A percentile compares a stretch with the other conserved stretches of the same genome.
These are phyloP conservation scores for Lentinula novae-zelandiae DNA, from an alignment of 1,284 basidiomycete genomes.

Conservation along the genomic window DNA sequence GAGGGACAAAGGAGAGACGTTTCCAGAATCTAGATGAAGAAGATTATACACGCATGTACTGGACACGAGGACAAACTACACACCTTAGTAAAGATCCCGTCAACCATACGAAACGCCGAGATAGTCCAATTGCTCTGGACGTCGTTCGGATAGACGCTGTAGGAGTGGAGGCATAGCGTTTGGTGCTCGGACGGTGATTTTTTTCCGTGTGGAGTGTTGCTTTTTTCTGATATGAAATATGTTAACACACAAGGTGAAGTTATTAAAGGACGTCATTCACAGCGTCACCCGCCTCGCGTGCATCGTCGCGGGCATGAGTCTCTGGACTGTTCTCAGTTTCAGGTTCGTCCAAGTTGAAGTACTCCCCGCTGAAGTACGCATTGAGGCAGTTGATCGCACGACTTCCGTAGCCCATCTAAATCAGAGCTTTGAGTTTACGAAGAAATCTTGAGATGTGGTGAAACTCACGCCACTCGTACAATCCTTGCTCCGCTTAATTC, in stretches of 20 bases:
- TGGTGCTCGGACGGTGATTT: constrained; percentile 71
- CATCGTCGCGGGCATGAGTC: not conserved
- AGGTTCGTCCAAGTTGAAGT: constrained; percentile 86
- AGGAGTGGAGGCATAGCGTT: constrained; percentile 90
- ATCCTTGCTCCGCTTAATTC: constrained; percentile 88
- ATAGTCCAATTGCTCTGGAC: constrained; percentile 92
- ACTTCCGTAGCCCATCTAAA: constrained; percentile 94
- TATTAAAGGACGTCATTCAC: not conserved
- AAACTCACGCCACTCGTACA: constrained; percentile 83
- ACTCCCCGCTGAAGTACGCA: constrained; percentile 90
- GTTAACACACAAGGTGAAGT: not conserved
- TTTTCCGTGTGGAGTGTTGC: constrained; percentile 68
- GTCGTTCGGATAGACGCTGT: constrained; percentile 86
- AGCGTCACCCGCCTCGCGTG: not conserved
- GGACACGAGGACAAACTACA: constrained; percentile 10
- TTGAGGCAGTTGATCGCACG: constrained; percentile 86
- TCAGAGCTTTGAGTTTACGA: constrained; percentile 9
- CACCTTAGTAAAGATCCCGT: constrained; percentile 83
- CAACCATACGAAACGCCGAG: constrained; percentile 95
- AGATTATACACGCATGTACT: not conserved
- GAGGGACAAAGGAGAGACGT: constrained; percentile 83
- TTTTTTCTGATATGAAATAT: constrained; percentile 23
- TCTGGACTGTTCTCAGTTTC: constrained; percentile 36
- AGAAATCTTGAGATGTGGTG: not conserved
- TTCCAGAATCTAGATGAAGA: constrained; percentile 84